Percentiles rank a stretch among this genome's conserved stretches.
These are phyloP conservation scores for Peribolospora kevripleyi DNA, from an alignment of 768 basidiomycete genomes.

Conservation along the genomic window DNA sequence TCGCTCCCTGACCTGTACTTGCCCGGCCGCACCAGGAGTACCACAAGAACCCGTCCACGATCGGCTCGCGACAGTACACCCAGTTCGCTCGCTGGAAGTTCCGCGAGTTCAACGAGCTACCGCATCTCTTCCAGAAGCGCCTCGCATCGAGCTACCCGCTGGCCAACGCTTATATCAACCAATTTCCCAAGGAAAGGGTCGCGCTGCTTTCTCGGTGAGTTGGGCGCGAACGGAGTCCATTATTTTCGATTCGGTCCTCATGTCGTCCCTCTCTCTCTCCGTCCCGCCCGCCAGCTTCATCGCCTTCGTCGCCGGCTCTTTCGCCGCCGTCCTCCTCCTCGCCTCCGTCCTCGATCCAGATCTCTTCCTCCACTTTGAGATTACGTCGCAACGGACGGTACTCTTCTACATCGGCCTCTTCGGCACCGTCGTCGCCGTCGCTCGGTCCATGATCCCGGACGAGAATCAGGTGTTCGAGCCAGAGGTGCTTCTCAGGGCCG, in stretches of 20 bases:
- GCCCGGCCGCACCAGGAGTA: conserved; percentile 44
- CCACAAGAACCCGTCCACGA: conserved; percentile 89
- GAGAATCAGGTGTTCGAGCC: conserved; percentile 86
- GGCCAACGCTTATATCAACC: conserved; percentile 86
- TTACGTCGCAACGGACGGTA: conserved; percentile 76
- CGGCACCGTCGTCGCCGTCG: conserved; percentile 62
- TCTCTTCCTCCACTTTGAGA: conserved; percentile 75
- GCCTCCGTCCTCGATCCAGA: conserved; percentile 85
- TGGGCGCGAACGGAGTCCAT: background rate
- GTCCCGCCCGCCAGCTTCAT: conserved; percentile 39
- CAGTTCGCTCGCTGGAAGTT: conserved; percentile 96
- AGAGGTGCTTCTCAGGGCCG: conserved; percentile 71
- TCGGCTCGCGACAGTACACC: conserved; percentile 77
- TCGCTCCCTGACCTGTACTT: background rate
- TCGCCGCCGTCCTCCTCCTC: conserved; percentile 78
- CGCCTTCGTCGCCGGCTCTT: conserved; percentile 86
- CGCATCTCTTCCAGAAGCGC: conserved; percentile 68
- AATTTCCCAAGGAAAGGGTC: conserved; percentile 87
- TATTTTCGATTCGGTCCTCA: background rate
- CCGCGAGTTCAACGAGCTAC: conserved; percentile 92
- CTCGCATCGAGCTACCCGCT: conserved; percentile 69
- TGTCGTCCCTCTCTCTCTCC: background rate
- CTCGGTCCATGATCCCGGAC: conserved; percentile 85
- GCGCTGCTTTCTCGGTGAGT: conserved; percentile 68
- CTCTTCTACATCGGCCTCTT: conserved; percentile 80